Evolutionary conservation across 345 rosid species (phyloP), one percentile per base, ranked within the genome.

Genomic region (Linum usitatissimum): DNA sequence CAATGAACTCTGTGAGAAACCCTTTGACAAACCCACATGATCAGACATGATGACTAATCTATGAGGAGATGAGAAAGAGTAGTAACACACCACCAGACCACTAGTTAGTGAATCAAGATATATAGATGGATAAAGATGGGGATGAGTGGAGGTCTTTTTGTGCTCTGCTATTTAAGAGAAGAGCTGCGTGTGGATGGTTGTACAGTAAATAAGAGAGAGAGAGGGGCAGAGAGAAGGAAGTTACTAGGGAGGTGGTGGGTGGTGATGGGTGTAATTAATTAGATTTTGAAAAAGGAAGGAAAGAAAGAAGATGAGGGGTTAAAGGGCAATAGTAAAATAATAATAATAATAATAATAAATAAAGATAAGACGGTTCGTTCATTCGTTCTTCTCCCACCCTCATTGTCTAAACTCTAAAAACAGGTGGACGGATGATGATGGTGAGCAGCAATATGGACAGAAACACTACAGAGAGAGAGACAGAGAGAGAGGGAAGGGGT

Each of bases 1-100:
- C 97, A 91, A 91, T 76, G 68, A 83, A 73, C 83, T 81, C 94
- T 77, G 91, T 73, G 70, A 79, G 94, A 69, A 76, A 71, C 88
- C 83, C 97, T 88, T 88, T 88, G 97, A 53, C 58, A 91, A 84
- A 80, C 90, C 86, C 79, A 34, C 38, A 4, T 34, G 36, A 31
- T 31, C n/a, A n/a, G n/a, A n/a, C 36, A 31, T 31, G 38, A 34
- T 34, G 38, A 34, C 28, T 23, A 23, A 23, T 23, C 28, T 23
- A 23, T 3, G 18, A 30, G 19, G 12, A 65, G 49, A 57, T 62
- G 63, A 70, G 62, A 21, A 18, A 60, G 14, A 19, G 38, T 34
- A 34, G 38, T 7, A 34, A 7, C 28, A 23, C 28, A 23, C 28
- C 48, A 40, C 10, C 48, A 7, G 4, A 40, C 4, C 48, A 7